Evolutionary conservation across 2,329 filamentous ascomycete genomes (phyloP), one percentile per base, ranked within the genome.

Genomic region (Monilinia fructicola): DNA sequence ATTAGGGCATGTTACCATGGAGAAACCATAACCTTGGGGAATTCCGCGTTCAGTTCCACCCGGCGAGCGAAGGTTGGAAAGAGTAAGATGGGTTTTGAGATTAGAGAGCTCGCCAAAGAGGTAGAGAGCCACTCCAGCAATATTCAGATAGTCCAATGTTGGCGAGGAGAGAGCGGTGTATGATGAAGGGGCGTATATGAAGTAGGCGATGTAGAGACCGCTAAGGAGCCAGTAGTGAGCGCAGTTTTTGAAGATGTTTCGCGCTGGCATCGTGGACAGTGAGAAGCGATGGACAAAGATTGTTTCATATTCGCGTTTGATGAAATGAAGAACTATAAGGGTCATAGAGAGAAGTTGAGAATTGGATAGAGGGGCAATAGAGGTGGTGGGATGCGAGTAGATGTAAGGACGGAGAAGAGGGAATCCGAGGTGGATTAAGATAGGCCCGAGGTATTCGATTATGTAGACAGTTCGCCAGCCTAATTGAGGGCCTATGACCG

Each of bases 251-350:
- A 97, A 90, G 77, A 99, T 92, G 82, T 97, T 96, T 76, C 80
- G 81, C 67, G 86, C 84, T 23, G 95, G 95, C 95, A 99, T 99
- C 59, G 95, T 99, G 75, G 90, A 92, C 69, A 90, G 87, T 66
- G 92, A 94, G 83, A 99, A 99, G 77, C 92, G 92, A 83, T 99
- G 95, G 69, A 99, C 86, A 77, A 95, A 97, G 69, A 97, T 77
- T 0, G 95, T 98, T 82, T 99, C 95, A 71, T 92, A 84, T 82
- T 99, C 95, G 76, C 95, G 93, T 85, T 99, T 99, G 77, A 91
- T 72, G 79, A 97, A 99, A 83, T 99, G 95, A 16, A 90, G 78
- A 66, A 88, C 81, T 74, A 97, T 86, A 77, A 97, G 86, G 68
- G 81, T 80, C 76, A 93, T 90, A 61, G 89, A 85, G 62, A 97